A percentile compares a stretch with the other conserved stretches of the same genome.
phyloP scores from a whole-genome alignment of 176 grass and related monocot genomes.

The Olyra latifolia region DNA sequence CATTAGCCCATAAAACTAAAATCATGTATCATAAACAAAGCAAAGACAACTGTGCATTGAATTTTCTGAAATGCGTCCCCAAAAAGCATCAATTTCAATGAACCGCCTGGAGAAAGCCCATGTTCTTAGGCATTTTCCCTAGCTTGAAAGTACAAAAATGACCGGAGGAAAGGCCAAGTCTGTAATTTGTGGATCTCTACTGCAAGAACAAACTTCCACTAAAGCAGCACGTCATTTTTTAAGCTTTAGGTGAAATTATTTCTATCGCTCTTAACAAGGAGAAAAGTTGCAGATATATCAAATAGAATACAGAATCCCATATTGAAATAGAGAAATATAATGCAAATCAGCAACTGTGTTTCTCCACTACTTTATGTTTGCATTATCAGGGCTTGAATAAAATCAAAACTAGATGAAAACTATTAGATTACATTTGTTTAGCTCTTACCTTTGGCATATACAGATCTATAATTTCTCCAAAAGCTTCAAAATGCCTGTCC shows the following conservation, averaged over 20 bases:
- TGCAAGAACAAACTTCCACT: not conserved
- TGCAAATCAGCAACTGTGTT: not conserved
- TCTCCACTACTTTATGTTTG: not conserved
- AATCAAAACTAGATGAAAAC: not conserved
- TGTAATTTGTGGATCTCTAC: not conserved
- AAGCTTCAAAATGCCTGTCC: constrained; percentile 83
- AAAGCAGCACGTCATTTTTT: not conserved
- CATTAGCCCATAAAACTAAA: not conserved
- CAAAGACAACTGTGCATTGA: not conserved
- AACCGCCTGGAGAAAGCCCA: not conserved
- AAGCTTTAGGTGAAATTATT: not conserved
- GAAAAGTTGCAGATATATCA: not conserved
- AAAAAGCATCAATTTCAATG: not conserved
- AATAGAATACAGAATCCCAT: not conserved
- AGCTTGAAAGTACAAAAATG: not conserved
- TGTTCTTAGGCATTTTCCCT: constrained; percentile 8
- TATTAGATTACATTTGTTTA: constrained; percentile 1
- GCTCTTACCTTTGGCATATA: constrained; percentile 85
- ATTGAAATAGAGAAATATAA: not conserved
- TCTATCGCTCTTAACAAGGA: not conserved
- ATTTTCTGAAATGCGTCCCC: not conserved
- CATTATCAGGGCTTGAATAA: not conserved
- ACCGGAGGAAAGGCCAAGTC: not conserved
- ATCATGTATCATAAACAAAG: not conserved
- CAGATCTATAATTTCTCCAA: constrained; percentile 75